A percentile compares a stretch with the other conserved stretches of the same genome.
phyloP scores from a whole-genome alignment of 331 rosid species.

The Quercus lobata region DNA sequence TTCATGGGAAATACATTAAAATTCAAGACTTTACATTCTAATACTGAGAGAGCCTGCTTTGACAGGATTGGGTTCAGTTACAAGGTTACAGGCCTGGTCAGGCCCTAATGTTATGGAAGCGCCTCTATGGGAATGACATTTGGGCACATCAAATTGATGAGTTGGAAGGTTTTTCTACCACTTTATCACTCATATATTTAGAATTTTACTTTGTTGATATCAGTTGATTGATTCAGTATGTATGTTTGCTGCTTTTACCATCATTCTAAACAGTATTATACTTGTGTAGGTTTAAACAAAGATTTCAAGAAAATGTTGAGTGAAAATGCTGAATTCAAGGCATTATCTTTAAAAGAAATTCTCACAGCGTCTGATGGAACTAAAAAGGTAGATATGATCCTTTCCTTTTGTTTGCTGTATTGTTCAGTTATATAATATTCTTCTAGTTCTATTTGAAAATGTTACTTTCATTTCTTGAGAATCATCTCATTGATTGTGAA shows the following conservation, averaged over 20 bases:
- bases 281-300: conserved; percentile 65
- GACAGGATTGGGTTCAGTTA: conserved; percentile 82
- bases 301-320: conserved; percentile 81
- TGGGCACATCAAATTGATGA: conserved; percentile 77
- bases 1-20: neutral
- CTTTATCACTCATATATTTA: neutral
- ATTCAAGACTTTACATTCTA: conserved; percentile 2
- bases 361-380: conserved; percentile 76
- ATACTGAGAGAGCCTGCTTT: neutral
- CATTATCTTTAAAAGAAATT: conserved; percentile 57
- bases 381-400: conserved; percentile 65
- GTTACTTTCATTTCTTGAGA: conserved; percentile 28
- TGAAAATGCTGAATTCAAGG: conserved; percentile 71
- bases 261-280: too few relatives aligned
- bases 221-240: neutral
- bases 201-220: neutral
- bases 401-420: neutral
- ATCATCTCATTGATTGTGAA: conserved; percentile 58
- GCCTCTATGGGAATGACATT: conserved; percentile 68
- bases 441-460: neutral
- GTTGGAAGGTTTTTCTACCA: conserved; percentile 57
- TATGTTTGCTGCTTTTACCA: neutral
- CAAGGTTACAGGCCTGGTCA: conserved; percentile 87
- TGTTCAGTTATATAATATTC: neutral
- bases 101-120: conserved; percentile 94